phyloP scores from a whole-genome alignment of 108 stramenopile species.

The Skeletonema menzelii region DNA sequence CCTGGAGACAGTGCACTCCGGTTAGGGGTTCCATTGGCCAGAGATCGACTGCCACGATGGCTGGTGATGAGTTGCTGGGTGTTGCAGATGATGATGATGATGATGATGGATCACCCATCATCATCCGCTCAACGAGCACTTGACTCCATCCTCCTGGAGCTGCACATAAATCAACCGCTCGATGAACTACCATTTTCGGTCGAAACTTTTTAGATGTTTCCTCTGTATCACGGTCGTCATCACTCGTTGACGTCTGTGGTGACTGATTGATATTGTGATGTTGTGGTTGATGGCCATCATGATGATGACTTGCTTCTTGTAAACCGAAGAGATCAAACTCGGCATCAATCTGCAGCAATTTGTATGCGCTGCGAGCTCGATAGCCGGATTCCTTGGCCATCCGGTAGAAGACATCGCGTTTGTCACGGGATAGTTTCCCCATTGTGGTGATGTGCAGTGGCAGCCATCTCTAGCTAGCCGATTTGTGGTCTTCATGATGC shows the following conservation, averaged over 20 bases:
- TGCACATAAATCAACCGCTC: conserved; percentile 98
- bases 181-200: conserved; percentile 7
- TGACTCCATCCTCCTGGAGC: conserved; percentile 99
- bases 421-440: conserved; percentile 91
- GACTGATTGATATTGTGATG: background rate
- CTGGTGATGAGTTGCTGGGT: conserved; percentile 23
- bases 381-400: conserved; percentile 95
- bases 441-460: conserved; percentile 34
- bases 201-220: background rate
- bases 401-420: conserved; percentile 98
- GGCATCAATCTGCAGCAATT: conserved; percentile 96
- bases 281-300: background rate
- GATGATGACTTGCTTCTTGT: background rate
- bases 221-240: conserved; percentile 16
- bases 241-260: background rate
- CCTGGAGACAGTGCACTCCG: conserved; percentile 90
- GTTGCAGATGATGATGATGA: background rate
- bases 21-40: conserved; percentile 97
- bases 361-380: conserved; percentile 97
- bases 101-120: background rate
- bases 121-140: conserved; percentile 77
- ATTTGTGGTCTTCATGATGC: background rate
- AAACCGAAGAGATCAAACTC: conserved; percentile 89
- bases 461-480: background rate
- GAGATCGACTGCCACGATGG: conserved; percentile 95